Evolutionary conservation across 108 stramenopile species (phyloP), one percentile per base, ranked within the genome.

Genomic region (Fragilariopsis cylindrus): DNA sequence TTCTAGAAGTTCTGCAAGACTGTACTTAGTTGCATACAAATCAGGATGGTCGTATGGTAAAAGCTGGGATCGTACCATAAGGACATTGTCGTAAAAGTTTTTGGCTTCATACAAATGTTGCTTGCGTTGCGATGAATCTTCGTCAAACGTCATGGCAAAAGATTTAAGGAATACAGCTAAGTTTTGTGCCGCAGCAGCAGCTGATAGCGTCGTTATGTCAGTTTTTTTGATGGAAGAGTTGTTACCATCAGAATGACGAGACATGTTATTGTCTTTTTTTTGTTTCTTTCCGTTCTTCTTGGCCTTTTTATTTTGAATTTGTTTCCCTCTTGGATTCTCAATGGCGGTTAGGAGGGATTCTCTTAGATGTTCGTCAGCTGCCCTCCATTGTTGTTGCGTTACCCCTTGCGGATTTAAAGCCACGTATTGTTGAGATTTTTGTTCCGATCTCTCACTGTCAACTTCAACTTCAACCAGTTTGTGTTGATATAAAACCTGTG

Each of bases 111-210:
- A 42, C 60, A 92, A 71, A 30, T 63, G 56, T 7, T 73, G 49
- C 21, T 68, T 62, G 60, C 50, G 57, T 82, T 60, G 69, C 70
- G 40, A 71, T 8, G 76, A 56, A 63, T 65, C 74, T 39, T 69
- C 58, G 65, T 67, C 52, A 49, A 67, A 30, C 71, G 70, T 85
- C 77, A 76, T 88, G 79, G 81, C 88, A 68, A 84, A 76, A 46
- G 77, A 63, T 76, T 92, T 95, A 21, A 92, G 76, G 81, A 95
- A 91, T 44, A 95, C 89, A 48, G 94, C 94, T 48, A 95, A 74
- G 73, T 95, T 92, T 70, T 95, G 94, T 16, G 88, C 94, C 39
- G 92, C 91, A n/a, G 90, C 77, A 46, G 94, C 91, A 18, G 91
- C 87, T 0, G 92, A 90, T 4, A 92, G 79, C 8, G 94, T 95